Evolutionary conservation across 441 rosid species (phyloP).

Genomic region (Dalechampia spathulata): DNA sequence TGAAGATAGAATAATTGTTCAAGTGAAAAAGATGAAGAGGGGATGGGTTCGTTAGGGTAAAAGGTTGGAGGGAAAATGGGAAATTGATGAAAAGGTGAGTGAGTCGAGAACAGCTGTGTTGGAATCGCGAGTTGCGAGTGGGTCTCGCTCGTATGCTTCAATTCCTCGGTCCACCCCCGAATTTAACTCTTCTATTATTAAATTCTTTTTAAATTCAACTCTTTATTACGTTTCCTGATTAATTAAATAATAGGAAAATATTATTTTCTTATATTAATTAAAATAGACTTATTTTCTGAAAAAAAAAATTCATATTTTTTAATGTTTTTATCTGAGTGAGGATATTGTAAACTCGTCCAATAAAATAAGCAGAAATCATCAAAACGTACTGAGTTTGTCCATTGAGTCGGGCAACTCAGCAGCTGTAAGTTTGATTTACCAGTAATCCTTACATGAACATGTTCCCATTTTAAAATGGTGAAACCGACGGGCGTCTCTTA

Average conservation of each 20-base stretch:
- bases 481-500: constrained; percentile 31
- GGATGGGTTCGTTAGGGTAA: not conserved
- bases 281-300: too few relatives aligned
- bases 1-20: not conserved
- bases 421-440: constrained; percentile 12
- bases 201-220: not conserved
- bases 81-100: not conserved
- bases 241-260: too few relatives aligned
- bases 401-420: not conserved
- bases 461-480: constrained; percentile 32
- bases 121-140: constrained; percentile 17
- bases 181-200: not conserved
- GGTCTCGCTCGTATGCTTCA: constrained; percentile 1
- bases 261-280: too few relatives aligned
- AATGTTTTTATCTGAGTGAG: not conserved
- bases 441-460: constrained; percentile 39
- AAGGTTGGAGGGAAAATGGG: constrained; percentile 1
- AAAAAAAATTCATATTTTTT: not conserved
- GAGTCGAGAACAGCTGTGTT: constrained; percentile 14
- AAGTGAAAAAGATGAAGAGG: too few relatives aligned
- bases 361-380: not conserved
- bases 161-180: not conserved
- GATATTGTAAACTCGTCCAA: not conserved
- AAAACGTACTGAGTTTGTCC: not conserved
- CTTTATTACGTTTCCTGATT: not conserved